phyloP scores from a whole-genome alignment of 192 early-diverging fungal species.

The Podochytrium sp. region DNA sequence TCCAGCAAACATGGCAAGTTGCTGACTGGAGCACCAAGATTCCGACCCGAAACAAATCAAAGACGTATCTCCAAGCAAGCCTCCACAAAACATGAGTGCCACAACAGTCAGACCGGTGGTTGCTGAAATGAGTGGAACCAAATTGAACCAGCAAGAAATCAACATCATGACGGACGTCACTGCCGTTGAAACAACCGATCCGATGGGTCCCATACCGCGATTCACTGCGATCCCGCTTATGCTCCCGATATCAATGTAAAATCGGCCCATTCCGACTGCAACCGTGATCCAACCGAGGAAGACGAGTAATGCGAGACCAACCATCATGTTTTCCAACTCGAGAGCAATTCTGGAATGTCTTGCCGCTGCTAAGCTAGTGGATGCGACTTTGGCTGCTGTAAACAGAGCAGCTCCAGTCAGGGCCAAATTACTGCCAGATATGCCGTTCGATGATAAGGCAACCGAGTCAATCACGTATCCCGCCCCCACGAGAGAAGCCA shows the following conservation, averaged over 20 bases:
- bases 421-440: neutral
- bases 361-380: constrained; percentile 1
- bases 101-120: constrained; percentile 4
- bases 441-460: neutral
- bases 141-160: constrained; percentile 12
- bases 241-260: constrained; percentile 16
- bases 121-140: neutral
- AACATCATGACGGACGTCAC: neutral
- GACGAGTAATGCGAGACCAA: neutral
- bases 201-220: constrained; percentile 21
- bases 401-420: constrained; percentile 16
- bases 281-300: constrained; percentile 6
- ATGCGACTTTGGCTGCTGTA: constrained; percentile 4
- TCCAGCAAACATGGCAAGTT: constrained; percentile 21
- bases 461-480: constrained; percentile 11
- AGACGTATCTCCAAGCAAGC: neutral
- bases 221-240: neutral
- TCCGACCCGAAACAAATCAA: neutral
- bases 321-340: constrained; percentile 16
- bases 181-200: constrained; percentile 1
- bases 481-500: neutral
- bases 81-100: constrained; percentile 10
- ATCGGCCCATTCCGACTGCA: constrained; percentile 19
- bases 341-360: constrained; percentile 20
- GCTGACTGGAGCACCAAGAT: constrained; percentile 5